Evolutionary conservation across 1,284 basidiomycete genomes (phyloP), one percentile per base, ranked within the genome.

Genomic region (Rhodotorula mucilaginosa): DNA sequence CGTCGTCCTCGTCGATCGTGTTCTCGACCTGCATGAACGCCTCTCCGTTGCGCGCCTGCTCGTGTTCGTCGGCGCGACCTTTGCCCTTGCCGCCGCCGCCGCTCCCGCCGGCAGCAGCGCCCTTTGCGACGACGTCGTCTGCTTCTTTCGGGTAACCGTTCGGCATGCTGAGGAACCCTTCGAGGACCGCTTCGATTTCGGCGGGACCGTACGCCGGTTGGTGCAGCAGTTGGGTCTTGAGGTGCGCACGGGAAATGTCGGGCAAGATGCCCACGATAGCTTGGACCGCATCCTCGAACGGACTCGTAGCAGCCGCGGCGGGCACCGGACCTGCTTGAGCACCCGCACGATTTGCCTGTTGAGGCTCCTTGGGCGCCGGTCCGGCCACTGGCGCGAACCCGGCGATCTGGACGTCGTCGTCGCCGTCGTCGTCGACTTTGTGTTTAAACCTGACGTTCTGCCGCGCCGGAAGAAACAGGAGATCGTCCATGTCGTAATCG

Each of bases 241-340:
- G 70, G 58, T 70, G 49, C 26, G 65, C 13, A 7, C 66, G 70
- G 15, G 44, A 39, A 31, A 76, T 65, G 66, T 74, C 74, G 52
- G 74, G 74, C n/a, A 76, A 61, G 66, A 76, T 70, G 49, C 64
- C 19, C 58, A 59, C n/a, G 31, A 76, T 39, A 0, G 72, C 64
- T 6, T 48, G 21, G 58, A 70, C 34, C 3, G 51, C 47, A 1
- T 44, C 44, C 29, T 66, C 64, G 29, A 67, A 34, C 13, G 31
- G 48, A 26, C 34, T 62, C 68, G 60, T 46, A 5, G 44, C 39
- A 23, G 39, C 19, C 34, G 10, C 21, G 21, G 23, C 34, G 44
- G 3, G 26, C 12, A 12, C 26, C n/a, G 26, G n/a, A 6, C 15
- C 54, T 16, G n/a, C 26, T 21, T 13, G 39, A 1, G 8, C 39